Evolutionary conservation across 2,329 filamentous ascomycete species (phyloP).

Genomic region (Colletotrichum somersetense): DNA sequence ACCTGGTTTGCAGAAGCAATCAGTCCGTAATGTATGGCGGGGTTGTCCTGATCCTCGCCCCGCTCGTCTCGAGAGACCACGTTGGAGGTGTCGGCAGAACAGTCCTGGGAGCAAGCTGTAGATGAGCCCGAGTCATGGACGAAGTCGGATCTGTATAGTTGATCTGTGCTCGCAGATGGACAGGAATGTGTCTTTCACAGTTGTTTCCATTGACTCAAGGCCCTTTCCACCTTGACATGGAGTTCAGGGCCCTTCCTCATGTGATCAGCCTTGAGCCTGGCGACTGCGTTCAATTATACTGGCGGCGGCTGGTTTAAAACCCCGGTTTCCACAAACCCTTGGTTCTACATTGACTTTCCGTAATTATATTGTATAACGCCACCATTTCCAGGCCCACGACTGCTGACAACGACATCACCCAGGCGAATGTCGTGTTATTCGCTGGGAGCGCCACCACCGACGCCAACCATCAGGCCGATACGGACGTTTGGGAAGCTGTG

Average conservation of each 20-base stretch:
- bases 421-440: constrained; percentile 25
- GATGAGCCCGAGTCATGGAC: neutral
- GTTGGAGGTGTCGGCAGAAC: neutral
- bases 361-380: constrained; percentile 40
- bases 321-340: constrained; percentile 15
- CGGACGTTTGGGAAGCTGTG: constrained; percentile 28
- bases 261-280: neutral
- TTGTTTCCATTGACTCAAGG: neutral
- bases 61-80: neutral
- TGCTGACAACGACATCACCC: constrained; percentile 40
- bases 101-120: neutral
- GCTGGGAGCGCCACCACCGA: constrained; percentile 22
- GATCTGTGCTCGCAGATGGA: neutral
- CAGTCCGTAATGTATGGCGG: constrained; percentile 43
- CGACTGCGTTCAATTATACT: neutral
- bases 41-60: neutral
- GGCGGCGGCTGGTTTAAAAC: constrained; percentile 28
- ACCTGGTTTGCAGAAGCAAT: constrained; percentile 53
- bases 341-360: constrained; percentile 36
- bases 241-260: neutral
- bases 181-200: neutral
- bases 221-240: neutral
- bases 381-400: neutral
- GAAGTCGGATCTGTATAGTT: constrained; percentile 9
- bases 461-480: constrained; percentile 29